phyloP scores from a whole-genome alignment of 148 eudicot species.

The Drosera capensis region DNA sequence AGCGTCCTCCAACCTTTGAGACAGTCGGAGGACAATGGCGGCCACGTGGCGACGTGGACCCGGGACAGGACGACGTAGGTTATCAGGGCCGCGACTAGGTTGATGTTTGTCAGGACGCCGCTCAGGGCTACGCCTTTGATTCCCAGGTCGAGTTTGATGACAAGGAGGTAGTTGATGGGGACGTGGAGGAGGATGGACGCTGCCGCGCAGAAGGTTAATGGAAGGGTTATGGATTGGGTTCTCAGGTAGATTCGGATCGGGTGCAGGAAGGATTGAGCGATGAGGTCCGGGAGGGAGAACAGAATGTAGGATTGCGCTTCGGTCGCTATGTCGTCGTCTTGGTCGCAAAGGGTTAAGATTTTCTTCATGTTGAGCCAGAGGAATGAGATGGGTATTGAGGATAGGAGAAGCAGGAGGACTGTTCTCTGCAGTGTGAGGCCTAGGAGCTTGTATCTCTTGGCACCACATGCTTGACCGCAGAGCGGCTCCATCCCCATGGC shows the following conservation, averaged over 20 bases:
- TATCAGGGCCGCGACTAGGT: conserved; percentile 28
- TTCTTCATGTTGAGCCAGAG: conserved; percentile 58
- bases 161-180: conserved; percentile 54
- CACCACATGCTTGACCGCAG: conserved; percentile 74
- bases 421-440: conserved; percentile 51
- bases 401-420: conserved; percentile 31
- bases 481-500: conserved; percentile 87
- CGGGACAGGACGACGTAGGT: conserved; percentile 32
- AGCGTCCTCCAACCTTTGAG: conserved; percentile 36
- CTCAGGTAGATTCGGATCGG: conserved; percentile 63
- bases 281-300: conserved; percentile 49
- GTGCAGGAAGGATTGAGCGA: conserved; percentile 41
- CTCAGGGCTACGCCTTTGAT: conserved; percentile 49
- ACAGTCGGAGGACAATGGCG: conserved; percentile 31
- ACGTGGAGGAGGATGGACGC: conserved; percentile 49
- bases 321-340: conserved; percentile 38
- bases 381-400: conserved; percentile 45
- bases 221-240: conserved; percentile 56
- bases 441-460: conserved; percentile 39
- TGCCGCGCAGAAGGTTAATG: conserved; percentile 50
- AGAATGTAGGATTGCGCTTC: conserved; percentile 45
- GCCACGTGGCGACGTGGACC: conserved; percentile 41
- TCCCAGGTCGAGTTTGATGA: conserved; percentile 28
- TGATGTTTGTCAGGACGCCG: conserved; percentile 40
- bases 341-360: conserved; percentile 39